phyloP scores from a whole-genome alignment of 768 basidiomycete genomes.

The Lentinus tigrinus region DNA sequence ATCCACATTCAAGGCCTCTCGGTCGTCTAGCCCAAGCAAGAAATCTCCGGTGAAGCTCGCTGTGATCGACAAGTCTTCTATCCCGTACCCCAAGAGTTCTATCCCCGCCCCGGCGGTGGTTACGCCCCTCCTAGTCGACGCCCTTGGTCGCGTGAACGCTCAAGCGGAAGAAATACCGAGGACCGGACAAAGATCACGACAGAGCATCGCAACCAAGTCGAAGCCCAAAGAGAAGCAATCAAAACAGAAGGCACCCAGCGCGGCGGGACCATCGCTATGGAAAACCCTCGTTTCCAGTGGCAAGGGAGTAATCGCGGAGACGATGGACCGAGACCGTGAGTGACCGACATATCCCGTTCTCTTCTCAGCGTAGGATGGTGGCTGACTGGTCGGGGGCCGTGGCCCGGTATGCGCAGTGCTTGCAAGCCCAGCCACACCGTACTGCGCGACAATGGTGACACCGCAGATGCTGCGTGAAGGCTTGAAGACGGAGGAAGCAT shows the following conservation, averaged over 20 bases:
- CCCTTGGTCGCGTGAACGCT: neutral
- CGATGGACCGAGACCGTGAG: slow-evolving; percentile 17
- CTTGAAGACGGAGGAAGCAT: slow-evolving; percentile 26
- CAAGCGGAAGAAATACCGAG: neutral
- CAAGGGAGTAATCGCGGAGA: slow-evolving; percentile 11
- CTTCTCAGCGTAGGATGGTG: neutral
- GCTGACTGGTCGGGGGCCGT: slow-evolving; percentile 9
- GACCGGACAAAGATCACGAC: slow-evolving; percentile 1
- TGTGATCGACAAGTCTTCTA: neutral
- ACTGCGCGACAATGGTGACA: slow-evolving; percentile 35
- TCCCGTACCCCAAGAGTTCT: slow-evolving; percentile 6
- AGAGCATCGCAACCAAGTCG: neutral
- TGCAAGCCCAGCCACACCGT: slow-evolving; percentile 24
- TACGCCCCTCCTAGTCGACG: neutral
- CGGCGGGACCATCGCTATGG: slow-evolving; percentile 7
- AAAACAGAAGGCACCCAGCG: neutral
- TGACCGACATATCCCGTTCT: neutral
- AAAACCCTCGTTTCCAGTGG: slow-evolving; percentile 4
- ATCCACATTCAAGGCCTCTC: neutral
- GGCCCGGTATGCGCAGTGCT: neutral
- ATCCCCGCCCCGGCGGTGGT: neutral
- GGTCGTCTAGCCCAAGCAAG: neutral
- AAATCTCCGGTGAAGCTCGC: neutral
- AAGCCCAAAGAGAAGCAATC: slow-evolving; percentile 3
- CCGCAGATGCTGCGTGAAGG: slow-evolving; percentile 31